Base-by-base conservation (phyloP, 2,329 filamentous ascomycete genomes). In the Leptosphaerulina australis region DNA sequence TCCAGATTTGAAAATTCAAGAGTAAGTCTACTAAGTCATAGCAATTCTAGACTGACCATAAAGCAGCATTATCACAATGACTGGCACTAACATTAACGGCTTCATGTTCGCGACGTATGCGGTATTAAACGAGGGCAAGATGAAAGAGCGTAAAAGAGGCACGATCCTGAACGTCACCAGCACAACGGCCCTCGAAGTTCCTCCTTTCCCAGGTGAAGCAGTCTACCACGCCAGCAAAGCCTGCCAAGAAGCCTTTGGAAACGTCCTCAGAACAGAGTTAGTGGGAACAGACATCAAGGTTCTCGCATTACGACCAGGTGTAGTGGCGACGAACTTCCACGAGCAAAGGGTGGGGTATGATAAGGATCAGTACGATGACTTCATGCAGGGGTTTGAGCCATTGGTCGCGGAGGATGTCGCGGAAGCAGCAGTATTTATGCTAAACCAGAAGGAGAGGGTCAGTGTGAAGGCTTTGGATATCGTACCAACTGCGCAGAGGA, bases 111-210 rank as follows among this genome's bases (percentile, higher is more conserved):
- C 71, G 0, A 74, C 77, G 0, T 73, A 80, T 50, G 70, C 74
- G 0, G 76, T 76, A 0, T 69, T 80, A 2, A 80, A 79, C 34
- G 56, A 65, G 18, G 62, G 66, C 3, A 69, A 67, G 21, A 78
- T 79, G 71, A 69, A 74, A 48, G 53, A 63, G 8, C 62, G 67
- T 0, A 73, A 73, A 22, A 48, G 55, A 10, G 77, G 77, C 1
- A 79, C 76, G 1, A 80, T 81, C 20, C 53, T 81, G 0, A 81
- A 81, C 52, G 63, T 81, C 10, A 78, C 79, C 0, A 78, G 75
- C 0, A 71, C 73, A 0, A 81, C 79, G 0, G 78, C 68, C 0
- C 64, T 81, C 0, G 78, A 80, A 50, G 73, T 74, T 0, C 79
- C 78, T 0, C 79, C 78, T 0, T 81, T 81, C 40, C 66, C 75